Evolutionary conservation across 441 rosid species (phyloP).

Genomic region (Aleurites moluccanus): DNA sequence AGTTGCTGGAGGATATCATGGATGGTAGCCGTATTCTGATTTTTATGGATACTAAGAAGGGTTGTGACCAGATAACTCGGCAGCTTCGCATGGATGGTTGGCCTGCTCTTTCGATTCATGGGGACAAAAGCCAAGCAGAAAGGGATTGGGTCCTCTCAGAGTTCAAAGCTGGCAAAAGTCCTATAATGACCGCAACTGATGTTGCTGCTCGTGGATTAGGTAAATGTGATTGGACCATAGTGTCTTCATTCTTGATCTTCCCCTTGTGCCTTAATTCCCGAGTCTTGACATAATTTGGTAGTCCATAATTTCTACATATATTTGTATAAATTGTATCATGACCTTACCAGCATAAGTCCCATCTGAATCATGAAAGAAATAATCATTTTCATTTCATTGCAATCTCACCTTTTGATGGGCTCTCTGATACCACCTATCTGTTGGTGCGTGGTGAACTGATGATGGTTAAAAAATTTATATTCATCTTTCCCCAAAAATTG

Average conservation of each 20-base stretch:
- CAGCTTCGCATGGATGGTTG: constrained; percentile 99
- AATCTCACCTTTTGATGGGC: neutral
- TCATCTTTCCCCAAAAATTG: constrained; percentile 1
- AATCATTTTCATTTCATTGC: neutral
- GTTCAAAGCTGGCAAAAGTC: constrained; percentile 94
- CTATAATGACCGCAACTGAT: constrained; percentile 99
- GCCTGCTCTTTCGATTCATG: constrained; percentile 98
- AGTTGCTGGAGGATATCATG: constrained; percentile 96
- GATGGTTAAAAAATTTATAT: neutral
- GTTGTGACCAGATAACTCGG: constrained; percentile 94
- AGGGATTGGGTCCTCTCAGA: constrained; percentile 99
- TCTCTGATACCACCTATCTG: constrained; percentile 1
- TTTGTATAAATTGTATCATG: neutral
- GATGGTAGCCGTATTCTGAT: constrained; percentile 95
- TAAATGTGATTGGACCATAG: constrained; percentile 21
- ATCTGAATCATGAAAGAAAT: constrained; percentile 5
- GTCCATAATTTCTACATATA: neutral
- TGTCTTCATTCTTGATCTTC: neutral
- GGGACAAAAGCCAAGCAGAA: constrained; percentile 99
- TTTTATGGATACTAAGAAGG: constrained; percentile 94
- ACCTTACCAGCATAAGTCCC: neutral
- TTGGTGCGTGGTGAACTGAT: neutral
- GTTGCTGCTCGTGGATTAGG: constrained; percentile 99
- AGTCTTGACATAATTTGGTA: neutral
- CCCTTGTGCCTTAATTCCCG: neutral